A percentile compares a stretch with the other conserved stretches of the same genome.
These are phyloP conservation scores for Komagataella pseudopastoris DNA, from an alignment of 805 yeast genomes.

Conservation along the genomic window DNA sequence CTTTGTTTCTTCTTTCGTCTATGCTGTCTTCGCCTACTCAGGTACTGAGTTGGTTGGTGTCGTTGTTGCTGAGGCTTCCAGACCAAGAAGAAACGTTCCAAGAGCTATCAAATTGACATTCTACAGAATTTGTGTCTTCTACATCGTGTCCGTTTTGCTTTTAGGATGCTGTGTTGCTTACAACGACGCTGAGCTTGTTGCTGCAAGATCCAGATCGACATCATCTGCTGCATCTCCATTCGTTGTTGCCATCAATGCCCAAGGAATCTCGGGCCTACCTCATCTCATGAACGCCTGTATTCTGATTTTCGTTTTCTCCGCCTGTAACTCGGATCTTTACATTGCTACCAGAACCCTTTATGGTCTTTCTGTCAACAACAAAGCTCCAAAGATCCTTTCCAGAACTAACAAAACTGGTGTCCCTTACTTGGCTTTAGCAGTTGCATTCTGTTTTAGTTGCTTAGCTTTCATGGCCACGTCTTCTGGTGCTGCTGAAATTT, in stretches of 20 bases:
- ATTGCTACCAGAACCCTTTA: constrained; percentile 66
- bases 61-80: constrained; percentile 31
- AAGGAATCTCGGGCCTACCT: constrained; percentile 52
- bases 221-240: constrained; percentile 73
- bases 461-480: constrained; percentile 64
- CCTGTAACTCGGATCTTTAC: constrained; percentile 69
- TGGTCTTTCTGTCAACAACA: constrained; percentile 59
- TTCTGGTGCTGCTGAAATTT: constrained; percentile 39
- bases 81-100: constrained; percentile 35
- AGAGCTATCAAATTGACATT: constrained; percentile 40
- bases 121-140: constrained; percentile 39
- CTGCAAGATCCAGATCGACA: constrained; percentile 32
- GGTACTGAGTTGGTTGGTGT: constrained; percentile 39
- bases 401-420: constrained; percentile 58
- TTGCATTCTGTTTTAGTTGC: constrained; percentile 40
- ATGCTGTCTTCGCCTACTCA: constrained; percentile 35
- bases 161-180: constrained; percentile 47
- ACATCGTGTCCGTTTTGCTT: constrained; percentile 36
- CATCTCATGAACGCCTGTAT: constrained; percentile 71
- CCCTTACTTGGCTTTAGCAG: constrained; percentile 43
- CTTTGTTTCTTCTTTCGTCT: constrained; percentile 37
- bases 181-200: constrained; percentile 26
- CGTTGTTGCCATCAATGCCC: constrained; percentile 65
- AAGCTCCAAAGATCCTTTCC: constrained; percentile 58
- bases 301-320: constrained; percentile 65